A percentile compares a stretch with the other conserved stretches of the same genome.
Evolutionary conservation across 805 yeast species (phyloP).

Genomic region (Suhomyces sp.): DNA sequence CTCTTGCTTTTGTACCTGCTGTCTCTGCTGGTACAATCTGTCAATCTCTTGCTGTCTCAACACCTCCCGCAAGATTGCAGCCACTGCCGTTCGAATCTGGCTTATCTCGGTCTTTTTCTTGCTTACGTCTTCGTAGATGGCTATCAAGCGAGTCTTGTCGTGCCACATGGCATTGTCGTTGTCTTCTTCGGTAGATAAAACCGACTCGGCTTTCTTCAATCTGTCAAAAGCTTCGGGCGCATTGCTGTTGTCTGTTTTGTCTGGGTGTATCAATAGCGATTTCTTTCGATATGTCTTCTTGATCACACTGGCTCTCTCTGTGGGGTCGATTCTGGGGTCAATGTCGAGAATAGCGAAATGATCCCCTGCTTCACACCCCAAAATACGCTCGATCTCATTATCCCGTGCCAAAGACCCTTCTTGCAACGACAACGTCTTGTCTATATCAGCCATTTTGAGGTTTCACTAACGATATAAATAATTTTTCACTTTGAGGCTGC

Average conservation of each 20-base stretch:
- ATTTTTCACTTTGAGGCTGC: neutral
- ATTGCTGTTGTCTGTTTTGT: constrained; percentile 50
- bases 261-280: constrained; percentile 68
- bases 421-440: constrained; percentile 9
- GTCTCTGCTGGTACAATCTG: constrained; percentile 22
- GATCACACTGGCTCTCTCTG: constrained; percentile 41
- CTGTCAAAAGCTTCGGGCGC: constrained; percentile 65
- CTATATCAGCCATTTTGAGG: constrained; percentile 1
- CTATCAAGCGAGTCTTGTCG: constrained; percentile 23
- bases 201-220: constrained; percentile 51
- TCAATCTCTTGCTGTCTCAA: constrained; percentile 27
- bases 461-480: neutral
- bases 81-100: constrained; percentile 36
- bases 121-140: constrained; percentile 25
- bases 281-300: constrained; percentile 52
- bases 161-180: constrained; percentile 9
- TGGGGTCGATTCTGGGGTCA: constrained; percentile 27
- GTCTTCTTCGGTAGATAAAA: constrained; percentile 19
- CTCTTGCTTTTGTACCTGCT: constrained; percentile 22
- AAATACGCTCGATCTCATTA: constrained; percentile 54
- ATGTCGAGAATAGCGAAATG: constrained; percentile 53
- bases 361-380: constrained; percentile 47
- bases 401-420: constrained; percentile 39
- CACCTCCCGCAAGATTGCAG: constrained; percentile 42
- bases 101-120: constrained; percentile 4